phyloP scores from a whole-genome alignment of 2,329 filamentous ascomycete genomes.

The Gnomoniopsis sp. region DNA sequence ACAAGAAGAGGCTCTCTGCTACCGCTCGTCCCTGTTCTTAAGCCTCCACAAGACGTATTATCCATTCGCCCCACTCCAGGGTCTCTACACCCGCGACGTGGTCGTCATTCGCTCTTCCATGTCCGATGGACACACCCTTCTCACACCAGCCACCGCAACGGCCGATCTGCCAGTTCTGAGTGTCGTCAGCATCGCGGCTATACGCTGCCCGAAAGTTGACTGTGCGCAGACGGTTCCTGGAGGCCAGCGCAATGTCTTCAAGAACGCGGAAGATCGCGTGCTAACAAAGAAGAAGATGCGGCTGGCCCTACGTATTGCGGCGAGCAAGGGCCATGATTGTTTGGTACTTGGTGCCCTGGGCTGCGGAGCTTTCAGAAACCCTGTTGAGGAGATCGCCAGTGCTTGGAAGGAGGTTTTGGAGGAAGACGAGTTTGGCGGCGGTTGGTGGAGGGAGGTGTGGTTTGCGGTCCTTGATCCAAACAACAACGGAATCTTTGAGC shows the following conservation, averaged over 20 bases:
- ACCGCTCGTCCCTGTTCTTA: slow-evolving; percentile 52
- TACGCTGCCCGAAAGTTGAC: slow-evolving; percentile 34
- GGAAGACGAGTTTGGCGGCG: slow-evolving; percentile 58
- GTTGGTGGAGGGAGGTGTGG: slow-evolving; percentile 61
- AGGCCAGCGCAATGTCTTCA: slow-evolving; percentile 35
- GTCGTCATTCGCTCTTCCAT: slow-evolving; percentile 27
- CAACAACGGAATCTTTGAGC: slow-evolving; percentile 44
- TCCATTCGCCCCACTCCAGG: slow-evolving; percentile 21
- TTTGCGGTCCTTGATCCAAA: slow-evolving; percentile 57
- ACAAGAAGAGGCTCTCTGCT: slow-evolving; percentile 69
- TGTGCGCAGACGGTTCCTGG: slow-evolving; percentile 18
- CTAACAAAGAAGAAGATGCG: slow-evolving; percentile 62
- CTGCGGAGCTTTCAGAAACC: slow-evolving; percentile 65
- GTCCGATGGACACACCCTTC: slow-evolving; percentile 24
- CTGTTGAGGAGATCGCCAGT: slow-evolving; percentile 53
- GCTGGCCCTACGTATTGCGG: slow-evolving; percentile 56
- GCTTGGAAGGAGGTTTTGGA: slow-evolving; percentile 59
- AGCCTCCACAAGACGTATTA: slow-evolving; percentile 37
- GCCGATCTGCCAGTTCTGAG: slow-evolving; percentile 49
- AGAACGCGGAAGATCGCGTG: slow-evolving; percentile 38
- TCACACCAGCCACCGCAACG: slow-evolving; percentile 19
- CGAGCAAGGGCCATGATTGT: slow-evolving; percentile 48
- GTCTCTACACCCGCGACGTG: slow-evolving; percentile 31
- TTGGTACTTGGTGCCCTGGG: slow-evolving; percentile 67
- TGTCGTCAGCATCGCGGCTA: slow-evolving; percentile 58